Evolutionary conservation across 495 filamentous ascomycete species (phyloP), one percentile per base, ranked within the genome.

Genomic region (Penicillium pancosmium): DNA sequence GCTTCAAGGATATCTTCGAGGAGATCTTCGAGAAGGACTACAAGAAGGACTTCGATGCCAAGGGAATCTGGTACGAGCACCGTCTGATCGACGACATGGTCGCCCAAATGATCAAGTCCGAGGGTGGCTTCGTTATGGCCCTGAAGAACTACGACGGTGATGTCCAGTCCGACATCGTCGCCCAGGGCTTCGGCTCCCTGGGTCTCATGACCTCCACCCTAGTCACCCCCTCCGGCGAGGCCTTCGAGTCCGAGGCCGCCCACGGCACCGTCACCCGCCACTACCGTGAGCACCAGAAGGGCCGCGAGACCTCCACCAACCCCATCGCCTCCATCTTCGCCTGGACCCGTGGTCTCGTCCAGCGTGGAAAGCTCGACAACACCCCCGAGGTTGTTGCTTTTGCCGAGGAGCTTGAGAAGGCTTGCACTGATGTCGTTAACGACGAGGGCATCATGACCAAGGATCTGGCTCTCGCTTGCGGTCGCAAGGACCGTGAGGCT

Each of bases 81-180:
- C 88, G 94, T 64, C 81, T 98, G 57, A 98, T 98, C 69, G 94
- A 98, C 78, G 94, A 98, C 79, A 98, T 98, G 94, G 94, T 98
- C 56, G 94, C 94, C 50, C 93, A 98, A 84, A 98, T 98, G 94
- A 91, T 98, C 82, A 98, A 98, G 86, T 91, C 86, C 76, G 87
- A 88, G 66, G 92, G 94, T 59, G 94, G 94, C 57, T 96, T 90
- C 76, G 83, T 98, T 73, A 98, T 98, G 84, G 94, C 94, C 58
- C 82, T 98, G 69, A 98, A 98, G 86, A 98, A 98, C 83, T 98
- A 98, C 81, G 94, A 98, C 70, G 94, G 94, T 73, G 94, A 98
- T 64, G 94, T 98, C 55, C 94, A 97, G 82, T 97, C 93, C 76
- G 94, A 98, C 72, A 91, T 98, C 60, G 88, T 98, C 60, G 94